Base-by-base conservation (phyloP, 2,329 filamentous ascomycete genomes). In the Pyrenochaeta sp. region DNA sequence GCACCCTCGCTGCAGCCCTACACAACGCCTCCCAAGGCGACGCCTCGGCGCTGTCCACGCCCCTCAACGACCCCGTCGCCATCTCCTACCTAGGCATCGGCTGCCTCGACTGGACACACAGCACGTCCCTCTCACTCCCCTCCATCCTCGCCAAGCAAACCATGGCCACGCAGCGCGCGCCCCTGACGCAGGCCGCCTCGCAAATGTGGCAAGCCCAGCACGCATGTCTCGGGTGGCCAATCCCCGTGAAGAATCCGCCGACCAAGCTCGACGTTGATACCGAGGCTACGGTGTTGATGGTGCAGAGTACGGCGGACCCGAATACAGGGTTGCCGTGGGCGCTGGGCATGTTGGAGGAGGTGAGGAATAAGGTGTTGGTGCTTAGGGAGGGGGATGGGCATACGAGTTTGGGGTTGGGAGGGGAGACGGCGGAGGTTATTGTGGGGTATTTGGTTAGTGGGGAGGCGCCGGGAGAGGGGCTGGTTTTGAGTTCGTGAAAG, bases 181-280 rank as follows among this genome's bases (percentile, higher is more conserved):
- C 74, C 0, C 58, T 75, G 20, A 72, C 61, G 10, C 53, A 52
- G 3, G 72, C 70, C 21, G 61, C 61, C 18, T 60, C 52, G 35
- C 69, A 74, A 37, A 65, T 54, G 26, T 76, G 67, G 57, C 60
- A 48, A 17, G 49, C 67, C 29, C 69, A 73, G 48, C 58, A 65
- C 1, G 41, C 56, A 4, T 79, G 75, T 50, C 58, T 75, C 17
- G 70, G 71, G 1, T 78, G 74, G 74, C 72, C 73, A 0, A 57
- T 66, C 3, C 41, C 61, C 1, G 31, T 67, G 9, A 60, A 54
- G 6, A 76, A 76, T 51, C 69, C 68, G 7, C 69, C 66, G 3
- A 55, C 52, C 13, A 53, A 44, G n/a, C 44, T 69, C 6, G 44
- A 64, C 35, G 21, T 63, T 34, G 35, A 54, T 27, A 52, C 54